Conservation (phyloP, 208 protist species). For the Leishmania lainsoni region DNA sequence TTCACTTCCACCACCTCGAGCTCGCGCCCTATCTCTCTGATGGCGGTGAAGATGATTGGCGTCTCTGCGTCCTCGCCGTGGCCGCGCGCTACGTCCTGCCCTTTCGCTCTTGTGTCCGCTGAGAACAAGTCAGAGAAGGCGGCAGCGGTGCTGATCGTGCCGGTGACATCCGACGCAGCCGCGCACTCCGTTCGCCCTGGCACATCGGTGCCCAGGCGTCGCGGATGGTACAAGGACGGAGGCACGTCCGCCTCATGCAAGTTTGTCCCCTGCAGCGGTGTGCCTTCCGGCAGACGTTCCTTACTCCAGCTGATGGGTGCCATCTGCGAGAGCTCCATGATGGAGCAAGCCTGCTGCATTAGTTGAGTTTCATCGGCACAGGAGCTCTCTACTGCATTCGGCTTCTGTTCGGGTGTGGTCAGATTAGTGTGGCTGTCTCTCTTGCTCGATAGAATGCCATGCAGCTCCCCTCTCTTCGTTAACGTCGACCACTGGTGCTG, state of each 20-base stretch:
- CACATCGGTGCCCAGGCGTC: conserved; percentile 11
- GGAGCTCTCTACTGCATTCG: not conserved
- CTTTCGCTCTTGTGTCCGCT: conserved; percentile 5
- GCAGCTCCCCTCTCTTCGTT: not conserved
- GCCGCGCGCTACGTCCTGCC: not conserved
- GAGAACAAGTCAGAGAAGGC: conserved; percentile 12
- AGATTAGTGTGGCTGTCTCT: conserved; percentile 6
- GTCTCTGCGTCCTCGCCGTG: conserved; percentile 1
- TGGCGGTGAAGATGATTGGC: conserved; percentile 33
- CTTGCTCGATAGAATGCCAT: conserved; percentile 4
- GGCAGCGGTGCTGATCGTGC: conserved; percentile 1
- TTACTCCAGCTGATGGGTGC: not conserved
- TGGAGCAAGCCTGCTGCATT: conserved; percentile 14
- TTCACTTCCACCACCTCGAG: not conserved
- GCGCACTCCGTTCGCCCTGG: conserved; percentile 15
- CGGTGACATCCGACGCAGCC: not conserved
- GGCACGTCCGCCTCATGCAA: conserved; percentile 2
- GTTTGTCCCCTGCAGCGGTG: conserved; percentile 24
- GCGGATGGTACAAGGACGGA: conserved; percentile 18
- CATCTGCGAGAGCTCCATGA: conserved; percentile 13
- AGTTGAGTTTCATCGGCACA: not conserved
- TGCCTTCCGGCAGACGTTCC: not conserved
- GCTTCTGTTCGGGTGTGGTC: conserved; percentile 16
- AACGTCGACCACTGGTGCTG: conserved; percentile 9
- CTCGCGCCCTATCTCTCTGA: conserved; percentile 23